Base-by-base conservation (phyloP, 1,284 basidiomycete species). In the Apiotrichum laibachii region DNA sequence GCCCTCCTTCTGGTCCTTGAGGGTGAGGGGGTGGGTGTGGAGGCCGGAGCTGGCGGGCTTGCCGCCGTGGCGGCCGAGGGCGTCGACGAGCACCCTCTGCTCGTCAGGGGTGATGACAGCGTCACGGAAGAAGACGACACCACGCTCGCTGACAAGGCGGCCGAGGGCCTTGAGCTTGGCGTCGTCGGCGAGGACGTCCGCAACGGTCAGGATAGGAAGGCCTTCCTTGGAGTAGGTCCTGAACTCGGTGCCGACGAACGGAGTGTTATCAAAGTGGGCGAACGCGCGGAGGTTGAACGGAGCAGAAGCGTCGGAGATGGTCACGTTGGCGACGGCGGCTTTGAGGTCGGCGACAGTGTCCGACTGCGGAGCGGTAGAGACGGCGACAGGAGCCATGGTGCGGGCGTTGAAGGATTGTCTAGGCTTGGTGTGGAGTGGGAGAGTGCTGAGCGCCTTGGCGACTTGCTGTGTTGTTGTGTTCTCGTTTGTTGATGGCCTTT, bases 111-210 rank as follows among this genome's bases (percentile, higher is more conserved):
- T 76, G 53, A 83, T 59, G 50, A 81, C 79, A 61, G 84, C 86
- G 19, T 82, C 78, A 21, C 83, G 81, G 81, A 89, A 87, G 77
- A 88, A 88, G 33, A 86, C 86, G 49, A 88, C 87, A 13, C 86
- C 86, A 43, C 87, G 84, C 59, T 86, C 83, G 2, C 86, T 84
- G 59, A 87, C 75, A 10, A 52, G 50, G 16, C 31, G 39, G n/a
- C 40, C 50, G 18, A 52, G 50, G n/a, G 68, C 68, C 37, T 54
- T 63, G 45, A 70, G 55, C 37, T 66, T 62, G 7, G 39, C 57
- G 10, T 66, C 62, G 35, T 69, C 62, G 12, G 48, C 59, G 21
- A 72, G 52, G 4, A 72, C 53, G 9, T 69, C 65, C n/a, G 53
- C 55, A 46, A 70, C 68, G 35, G 56, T 57, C 12, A 70, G 59